Evolutionary conservation across 169 alveolate species (phyloP).

Genomic region (Eimeria sp.): DNA sequence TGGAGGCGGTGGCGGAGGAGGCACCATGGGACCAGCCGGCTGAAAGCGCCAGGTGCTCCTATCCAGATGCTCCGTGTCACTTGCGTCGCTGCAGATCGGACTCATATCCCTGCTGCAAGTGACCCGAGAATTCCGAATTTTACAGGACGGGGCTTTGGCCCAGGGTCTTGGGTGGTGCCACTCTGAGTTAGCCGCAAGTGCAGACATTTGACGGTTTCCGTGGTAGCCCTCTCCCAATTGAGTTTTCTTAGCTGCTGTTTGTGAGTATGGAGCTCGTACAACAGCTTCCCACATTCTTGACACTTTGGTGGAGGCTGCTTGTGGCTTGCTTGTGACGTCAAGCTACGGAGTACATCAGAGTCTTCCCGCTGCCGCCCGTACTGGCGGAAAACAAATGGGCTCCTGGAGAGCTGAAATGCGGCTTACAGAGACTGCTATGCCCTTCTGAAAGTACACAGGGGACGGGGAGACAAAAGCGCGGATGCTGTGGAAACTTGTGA

Average conservation of each 20-base stretch:
- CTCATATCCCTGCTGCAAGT: slow-evolving; percentile 49
- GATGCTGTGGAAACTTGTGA: neutral
- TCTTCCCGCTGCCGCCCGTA: neutral
- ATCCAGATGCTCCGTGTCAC: slow-evolving; percentile 40
- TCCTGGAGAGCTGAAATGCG: neutral
- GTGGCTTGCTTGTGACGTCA: neutral
- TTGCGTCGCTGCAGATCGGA: slow-evolving; percentile 58
- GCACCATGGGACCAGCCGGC: slow-evolving; percentile 1
- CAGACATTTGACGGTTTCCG: slow-evolving; percentile 9
- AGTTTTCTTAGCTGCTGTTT: neutral
- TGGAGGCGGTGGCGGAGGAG: slow-evolving; percentile 63
- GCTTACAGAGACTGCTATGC: neutral
- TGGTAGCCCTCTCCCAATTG: slow-evolving; percentile 23
- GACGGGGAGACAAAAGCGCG: neutral
- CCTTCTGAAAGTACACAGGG: neutral
- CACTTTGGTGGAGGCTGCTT: neutral
- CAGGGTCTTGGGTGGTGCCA: slow-evolving; percentile 30
- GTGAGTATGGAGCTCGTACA: neutral
- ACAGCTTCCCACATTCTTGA: slow-evolving; percentile 30
- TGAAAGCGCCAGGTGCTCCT: slow-evolving; percentile 17
- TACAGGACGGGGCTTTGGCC: neutral
- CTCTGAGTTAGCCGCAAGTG: neutral
- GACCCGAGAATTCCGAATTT: neutral
- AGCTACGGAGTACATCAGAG: neutral
- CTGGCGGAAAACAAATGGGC: neutral